These are phyloP conservation scores for Oryza nivara DNA, from an alignment of 176 grass and related monocot genomes.

Conservation along the genomic window DNA sequence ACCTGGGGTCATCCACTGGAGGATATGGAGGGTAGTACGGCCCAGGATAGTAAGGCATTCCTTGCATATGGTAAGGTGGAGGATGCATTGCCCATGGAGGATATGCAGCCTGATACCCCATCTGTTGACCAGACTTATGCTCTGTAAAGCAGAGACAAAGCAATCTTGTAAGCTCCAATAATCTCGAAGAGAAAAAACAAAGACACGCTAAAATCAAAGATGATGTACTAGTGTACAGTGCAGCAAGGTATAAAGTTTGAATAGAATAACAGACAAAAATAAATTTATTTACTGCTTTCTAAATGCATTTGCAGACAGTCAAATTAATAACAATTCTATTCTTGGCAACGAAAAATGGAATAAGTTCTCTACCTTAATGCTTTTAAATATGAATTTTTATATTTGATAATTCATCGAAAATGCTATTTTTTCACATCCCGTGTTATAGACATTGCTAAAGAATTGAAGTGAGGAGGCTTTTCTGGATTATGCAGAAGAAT, in stretches of 20 bases:
- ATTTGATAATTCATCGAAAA: conserved; percentile 21
- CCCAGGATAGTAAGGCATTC: conserved; percentile 85
- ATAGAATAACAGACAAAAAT: background rate
- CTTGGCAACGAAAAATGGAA: conserved; percentile 12
- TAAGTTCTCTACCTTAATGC: background rate
- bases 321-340: background rate
- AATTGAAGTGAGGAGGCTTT: background rate
- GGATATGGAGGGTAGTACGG: conserved; percentile 79
- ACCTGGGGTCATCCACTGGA: conserved; percentile 65
- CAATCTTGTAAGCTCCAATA: conserved; percentile 22
- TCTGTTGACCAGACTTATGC: conserved; percentile 63
- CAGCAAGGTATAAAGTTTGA: background rate
- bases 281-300: no score
- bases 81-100: conserved; percentile 92
- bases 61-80: conserved; percentile 78
- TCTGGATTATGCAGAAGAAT: conserved; percentile 15
- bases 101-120: conserved; percentile 68
- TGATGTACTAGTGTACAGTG: background rate
- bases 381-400: background rate
- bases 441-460: background rate
- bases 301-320: background rate
- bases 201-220: background rate
- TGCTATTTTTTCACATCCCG: background rate
- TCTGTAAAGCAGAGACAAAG: conserved; percentile 42
- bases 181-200: background rate